Percentiles rank a stretch among this genome's conserved stretches.
Conservation (phyloP, 352 stramenopile species). For the Thalassiosira mediterranea region DNA sequence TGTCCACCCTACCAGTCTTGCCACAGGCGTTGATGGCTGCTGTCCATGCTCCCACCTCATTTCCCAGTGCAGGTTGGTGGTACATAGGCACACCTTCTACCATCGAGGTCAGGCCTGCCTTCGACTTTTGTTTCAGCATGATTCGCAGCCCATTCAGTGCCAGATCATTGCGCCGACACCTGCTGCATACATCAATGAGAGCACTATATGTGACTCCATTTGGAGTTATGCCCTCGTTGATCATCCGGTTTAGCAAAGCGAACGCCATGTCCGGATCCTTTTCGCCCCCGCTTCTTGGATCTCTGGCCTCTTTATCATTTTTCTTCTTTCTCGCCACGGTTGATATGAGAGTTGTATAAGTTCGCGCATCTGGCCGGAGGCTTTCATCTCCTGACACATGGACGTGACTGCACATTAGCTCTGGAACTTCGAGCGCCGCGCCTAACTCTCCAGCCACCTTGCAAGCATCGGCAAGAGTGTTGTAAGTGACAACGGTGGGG, state of each 20-base stretch:
- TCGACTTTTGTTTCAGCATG: slow-evolving; percentile 68
- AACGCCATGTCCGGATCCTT: slow-evolving; percentile 80
- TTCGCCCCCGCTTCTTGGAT: slow-evolving; percentile 53
- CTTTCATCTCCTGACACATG: slow-evolving; percentile 31
- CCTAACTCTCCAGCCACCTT: slow-evolving; percentile 71
- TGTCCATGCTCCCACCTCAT: slow-evolving; percentile 82
- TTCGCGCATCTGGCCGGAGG: slow-evolving; percentile 63
- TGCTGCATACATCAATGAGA: slow-evolving; percentile 81
- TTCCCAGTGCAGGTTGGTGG: slow-evolving; percentile 37
- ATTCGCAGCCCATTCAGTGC: slow-evolving; percentile 79
- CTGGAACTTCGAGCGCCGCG: slow-evolving; percentile 61
- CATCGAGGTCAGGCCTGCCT: slow-evolving; percentile 16
- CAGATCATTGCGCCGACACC: slow-evolving; percentile 71
- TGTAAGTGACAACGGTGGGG: slow-evolving; percentile 81
- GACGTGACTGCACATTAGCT: slow-evolving; percentile 48
- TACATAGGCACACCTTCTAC: slow-evolving; percentile 7
- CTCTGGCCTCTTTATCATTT: slow-evolving; percentile 23
- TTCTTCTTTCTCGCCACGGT: slow-evolving; percentile 71
- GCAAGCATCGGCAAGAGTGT: slow-evolving; percentile 81
- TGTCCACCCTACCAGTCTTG: slow-evolving; percentile 76
- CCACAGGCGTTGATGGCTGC: slow-evolving; percentile 84
- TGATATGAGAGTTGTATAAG: slow-evolving; percentile 82
- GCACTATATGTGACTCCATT: slow-evolving; percentile 84
- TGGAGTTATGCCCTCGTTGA: slow-evolving; percentile 57
- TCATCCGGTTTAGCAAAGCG: slow-evolving; percentile 76